phyloP scores from a whole-genome alignment of 2,329 filamentous ascomycete species.

The Penicillium italicum region DNA sequence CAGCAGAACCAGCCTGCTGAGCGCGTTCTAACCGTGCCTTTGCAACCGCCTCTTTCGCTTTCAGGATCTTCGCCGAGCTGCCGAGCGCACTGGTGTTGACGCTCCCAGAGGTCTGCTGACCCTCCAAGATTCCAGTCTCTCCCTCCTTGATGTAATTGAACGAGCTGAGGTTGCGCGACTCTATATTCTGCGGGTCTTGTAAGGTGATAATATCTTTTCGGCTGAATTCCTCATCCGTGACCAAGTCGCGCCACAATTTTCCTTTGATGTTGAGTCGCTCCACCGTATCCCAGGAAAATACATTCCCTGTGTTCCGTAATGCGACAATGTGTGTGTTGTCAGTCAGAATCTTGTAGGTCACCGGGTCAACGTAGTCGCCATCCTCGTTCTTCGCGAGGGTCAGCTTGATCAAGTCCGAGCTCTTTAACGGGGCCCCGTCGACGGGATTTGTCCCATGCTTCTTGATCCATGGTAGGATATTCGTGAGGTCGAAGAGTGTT shows the following conservation, averaged over 20 bases:
- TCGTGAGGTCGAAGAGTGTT: constrained; percentile 90
- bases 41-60: constrained; percentile 90
- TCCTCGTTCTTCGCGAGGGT: constrained; percentile 90
- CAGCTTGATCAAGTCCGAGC: constrained; percentile 81
- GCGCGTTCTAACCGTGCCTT: constrained; percentile 74
- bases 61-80: constrained; percentile 75
- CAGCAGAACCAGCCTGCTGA: constrained; percentile 55
- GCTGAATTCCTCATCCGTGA: constrained; percentile 81
- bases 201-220: constrained; percentile 92
- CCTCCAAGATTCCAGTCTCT: constrained; percentile 62
- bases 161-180: constrained; percentile 73
- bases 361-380: constrained; percentile 88
- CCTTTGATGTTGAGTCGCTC: constrained; percentile 94
- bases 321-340: constrained; percentile 97
- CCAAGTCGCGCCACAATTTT: constrained; percentile 90
- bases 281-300: constrained; percentile 93
- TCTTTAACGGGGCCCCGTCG: constrained; percentile 72
- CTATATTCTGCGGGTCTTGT: constrained; percentile 90
- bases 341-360: constrained; percentile 96
- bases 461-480: constrained; percentile 90
- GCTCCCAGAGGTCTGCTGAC: constrained; percentile 59
- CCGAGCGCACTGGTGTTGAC: constrained; percentile 81
- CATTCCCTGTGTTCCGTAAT: constrained; percentile 81
- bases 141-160: constrained; percentile 91
- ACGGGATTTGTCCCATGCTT: constrained; percentile 92